Conservation (phyloP, 1,139 yeast genomes). For the Hanseniaspora sp. region DNA sequence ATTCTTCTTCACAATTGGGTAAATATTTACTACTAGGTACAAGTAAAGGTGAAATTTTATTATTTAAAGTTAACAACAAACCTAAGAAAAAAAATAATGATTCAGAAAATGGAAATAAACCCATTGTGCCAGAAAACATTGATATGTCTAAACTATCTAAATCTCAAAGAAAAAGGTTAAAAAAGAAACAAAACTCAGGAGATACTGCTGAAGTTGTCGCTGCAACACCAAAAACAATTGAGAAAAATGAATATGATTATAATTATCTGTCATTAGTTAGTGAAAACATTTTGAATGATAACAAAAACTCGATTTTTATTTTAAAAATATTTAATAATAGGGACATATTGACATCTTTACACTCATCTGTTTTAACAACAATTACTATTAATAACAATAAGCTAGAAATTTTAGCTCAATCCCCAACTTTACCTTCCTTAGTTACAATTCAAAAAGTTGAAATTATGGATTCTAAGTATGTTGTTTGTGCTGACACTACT, state of each 20-base stretch:
- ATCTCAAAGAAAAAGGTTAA: conserved; percentile 13
- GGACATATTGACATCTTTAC: not conserved
- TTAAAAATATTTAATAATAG: not conserved
- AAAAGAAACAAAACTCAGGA: conserved; percentile 1
- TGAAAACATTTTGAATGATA: conserved; percentile 1
- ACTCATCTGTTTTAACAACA: not conserved
- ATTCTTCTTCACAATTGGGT: not conserved
- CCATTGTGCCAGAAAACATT: not conserved
- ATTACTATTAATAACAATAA: not conserved
- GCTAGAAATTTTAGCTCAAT: not conserved
- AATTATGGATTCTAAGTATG: not conserved
- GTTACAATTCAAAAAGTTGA: not conserved
- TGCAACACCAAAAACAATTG: not conserved
- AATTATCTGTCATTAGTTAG: conserved; percentile 4
- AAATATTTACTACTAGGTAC: conserved; percentile 11
- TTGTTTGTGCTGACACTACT: conserved; percentile 2
- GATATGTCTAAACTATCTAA: conserved; percentile 8
- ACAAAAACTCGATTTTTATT: not conserved
- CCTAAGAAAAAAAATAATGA: not conserved
- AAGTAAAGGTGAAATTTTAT: not conserved
- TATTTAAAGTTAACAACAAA: conserved; percentile 10
- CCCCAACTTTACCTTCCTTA: conserved; percentile 5
- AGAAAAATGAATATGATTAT: conserved; percentile 3
- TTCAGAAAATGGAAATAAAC: not conserved
- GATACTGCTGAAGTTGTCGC: not conserved